Evolutionary conservation across 352 stramenopile species (phyloP).

Genomic region (Pythium coloratum): DNA sequence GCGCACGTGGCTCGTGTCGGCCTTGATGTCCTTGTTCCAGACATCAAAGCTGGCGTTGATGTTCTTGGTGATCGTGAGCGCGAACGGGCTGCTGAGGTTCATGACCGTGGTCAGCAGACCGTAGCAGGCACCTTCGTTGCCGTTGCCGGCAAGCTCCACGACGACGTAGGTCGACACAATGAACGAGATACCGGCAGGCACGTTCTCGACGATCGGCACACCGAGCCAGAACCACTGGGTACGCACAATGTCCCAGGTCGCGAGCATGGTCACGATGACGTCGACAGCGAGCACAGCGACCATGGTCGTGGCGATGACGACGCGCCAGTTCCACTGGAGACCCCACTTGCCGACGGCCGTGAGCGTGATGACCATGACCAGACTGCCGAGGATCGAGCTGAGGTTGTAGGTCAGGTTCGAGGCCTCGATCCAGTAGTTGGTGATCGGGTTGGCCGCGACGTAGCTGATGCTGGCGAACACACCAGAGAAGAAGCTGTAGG

Average conservation of each 20-base stretch:
- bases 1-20: slow-evolving; percentile 31
- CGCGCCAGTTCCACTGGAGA: slow-evolving; percentile 33
- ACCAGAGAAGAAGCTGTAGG: slow-evolving; percentile 31
- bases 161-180: slow-evolving; percentile 38
- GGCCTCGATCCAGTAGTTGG: slow-evolving; percentile 27
- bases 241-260: slow-evolving; percentile 31
- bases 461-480: slow-evolving; percentile 30
- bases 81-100: slow-evolving; percentile 34
- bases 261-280: slow-evolving; percentile 25
- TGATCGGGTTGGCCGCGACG: slow-evolving; percentile 25
- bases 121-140: slow-evolving; percentile 41
- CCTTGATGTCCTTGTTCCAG: slow-evolving; percentile 29
- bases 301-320: slow-evolving; percentile 28
- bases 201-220: slow-evolving; percentile 33
- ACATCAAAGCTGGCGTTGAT: slow-evolving; percentile 32
- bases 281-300: slow-evolving; percentile 26
- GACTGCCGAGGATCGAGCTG: slow-evolving; percentile 19
- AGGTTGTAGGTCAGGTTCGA: slow-evolving; percentile 32
- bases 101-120: slow-evolving; percentile 38
- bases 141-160: slow-evolving; percentile 35
- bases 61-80: slow-evolving; percentile 35
- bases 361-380: slow-evolving; percentile 29
- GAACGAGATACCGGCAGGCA: slow-evolving; percentile 31
- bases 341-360: slow-evolving; percentile 33
- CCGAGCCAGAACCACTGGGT: slow-evolving; percentile 33